Conservation (phyloP, 768 basidiomycete genomes). For the Panellus pusillus region DNA sequence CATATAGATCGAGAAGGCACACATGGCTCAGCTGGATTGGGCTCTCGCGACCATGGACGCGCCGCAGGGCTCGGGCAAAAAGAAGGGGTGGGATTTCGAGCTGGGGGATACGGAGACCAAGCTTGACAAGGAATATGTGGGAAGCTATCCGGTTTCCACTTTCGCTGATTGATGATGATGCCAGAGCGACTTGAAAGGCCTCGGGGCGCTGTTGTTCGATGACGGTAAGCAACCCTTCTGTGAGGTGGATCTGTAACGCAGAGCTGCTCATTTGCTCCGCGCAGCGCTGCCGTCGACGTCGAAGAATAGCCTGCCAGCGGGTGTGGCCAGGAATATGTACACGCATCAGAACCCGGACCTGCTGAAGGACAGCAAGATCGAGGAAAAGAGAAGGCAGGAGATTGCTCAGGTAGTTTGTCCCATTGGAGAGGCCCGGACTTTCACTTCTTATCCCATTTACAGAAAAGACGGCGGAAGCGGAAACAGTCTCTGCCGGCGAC, state of each 20-base stretch:
- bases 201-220: slow-evolving; percentile 69
- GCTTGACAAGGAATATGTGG: slow-evolving; percentile 45
- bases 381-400: slow-evolving; percentile 59
- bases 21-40: slow-evolving; percentile 77
- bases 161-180: not conserved
- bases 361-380: slow-evolving; percentile 65
- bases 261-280: not conserved
- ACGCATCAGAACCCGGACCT: slow-evolving; percentile 76
- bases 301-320: slow-evolving; percentile 51
- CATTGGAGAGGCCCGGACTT: not conserved
- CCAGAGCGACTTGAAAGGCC: slow-evolving; percentile 57
- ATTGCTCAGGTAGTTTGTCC: slow-evolving; percentile 44
- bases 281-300: not conserved
- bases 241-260: no score
- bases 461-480: slow-evolving; percentile 34
- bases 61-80: slow-evolving; percentile 34
- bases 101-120: slow-evolving; percentile 43
- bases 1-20: slow-evolving; percentile 73
- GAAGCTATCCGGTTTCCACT: slow-evolving; percentile 1
- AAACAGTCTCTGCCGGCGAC: slow-evolving; percentile 6
- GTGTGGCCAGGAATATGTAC: slow-evolving; percentile 61
- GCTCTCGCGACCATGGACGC: slow-evolving; percentile 67
- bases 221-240: slow-evolving; percentile 47
- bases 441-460: not conserved
- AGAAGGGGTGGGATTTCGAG: slow-evolving; percentile 37